Base-by-base conservation (phyloP, 2,329 filamentous ascomycete genomes). In the Epichloe baconii region DNA sequence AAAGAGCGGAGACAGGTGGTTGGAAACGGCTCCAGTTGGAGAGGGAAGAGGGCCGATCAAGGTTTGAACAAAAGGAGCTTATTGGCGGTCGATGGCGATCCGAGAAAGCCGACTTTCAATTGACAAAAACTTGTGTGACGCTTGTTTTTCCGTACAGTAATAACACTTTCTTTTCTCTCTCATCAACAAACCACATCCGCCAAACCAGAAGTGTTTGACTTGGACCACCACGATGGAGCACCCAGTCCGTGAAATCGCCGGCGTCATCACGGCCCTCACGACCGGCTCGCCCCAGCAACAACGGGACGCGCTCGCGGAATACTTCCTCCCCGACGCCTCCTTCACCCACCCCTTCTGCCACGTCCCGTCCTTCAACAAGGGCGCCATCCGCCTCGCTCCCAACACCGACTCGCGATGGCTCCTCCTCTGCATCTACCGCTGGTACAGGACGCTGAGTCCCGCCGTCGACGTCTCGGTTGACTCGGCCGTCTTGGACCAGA, bases 401-500 rank as follows among this genome's bases (percentile, higher is more conserved):
- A 58, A 60, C 1, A 51, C 78, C 23, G 78, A 83, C 55, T 90
- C 85, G 10, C 75, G 86, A 43, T 80, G 75, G 68, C 63, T 86
- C 5, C 74, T 94, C 17, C 69, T 77, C 46, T 74, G 76, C 58
- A 83, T 95, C 52, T 94, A 88, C 62, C 79, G 81, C 41, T 90
- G 85, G 86, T 91, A 94, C 67, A 87, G 88, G 61, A 85, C 91
- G 56, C 72, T 95, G 62, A 88, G 82, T 54, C 89, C 89, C 0
- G 71, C 73, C 17, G 86, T 93, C 56, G 74, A 82, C 43, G 68
- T 91, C 12, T 69, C 76, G 1, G 72, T 95, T 17, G 77, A 88
- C 55, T 77, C 75, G 3, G 66, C 67, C 43, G 86, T 83, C 15
- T 86, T 82, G 60, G 87, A 94, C 62, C 69, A 81, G 58, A 61